Evolutionary conservation across 2,329 filamentous ascomycete species (phyloP).

Genomic region (Paracoccidioides lutzii): DNA sequence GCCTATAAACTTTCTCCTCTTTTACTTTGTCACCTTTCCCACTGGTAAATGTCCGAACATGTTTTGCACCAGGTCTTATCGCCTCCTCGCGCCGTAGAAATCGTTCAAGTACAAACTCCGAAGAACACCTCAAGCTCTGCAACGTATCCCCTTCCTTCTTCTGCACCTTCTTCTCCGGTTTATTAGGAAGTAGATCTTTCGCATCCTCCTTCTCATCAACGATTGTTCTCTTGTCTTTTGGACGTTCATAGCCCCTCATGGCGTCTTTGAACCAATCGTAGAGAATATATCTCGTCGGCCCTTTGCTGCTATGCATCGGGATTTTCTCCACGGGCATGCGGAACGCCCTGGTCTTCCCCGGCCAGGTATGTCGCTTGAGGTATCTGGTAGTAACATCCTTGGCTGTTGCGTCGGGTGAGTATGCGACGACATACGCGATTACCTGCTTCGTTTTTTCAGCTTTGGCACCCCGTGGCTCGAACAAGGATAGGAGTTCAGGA

Average conservation of each 20-base stretch:
- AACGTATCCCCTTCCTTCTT: conserved; percentile 69
- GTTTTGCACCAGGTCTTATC: conserved; percentile 52
- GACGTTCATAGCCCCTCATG: conserved; percentile 58
- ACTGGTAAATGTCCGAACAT: conserved; percentile 61
- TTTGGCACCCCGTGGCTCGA: conserved; percentile 71
- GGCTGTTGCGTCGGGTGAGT: conserved; percentile 70
- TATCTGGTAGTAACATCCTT: conserved; percentile 94
- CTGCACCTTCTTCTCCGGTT: conserved; percentile 54
- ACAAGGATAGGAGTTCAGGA: conserved; percentile 55
- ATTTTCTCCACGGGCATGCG: conserved; percentile 69
- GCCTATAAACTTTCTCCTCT: conserved; percentile 67
- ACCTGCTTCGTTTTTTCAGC: conserved; percentile 80
- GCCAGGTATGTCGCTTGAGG: conserved; percentile 65
- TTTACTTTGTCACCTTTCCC: conserved; percentile 61
- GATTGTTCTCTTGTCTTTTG: conserved; percentile 45
- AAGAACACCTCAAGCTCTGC: conserved; percentile 75
- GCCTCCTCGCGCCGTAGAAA: conserved; percentile 90
- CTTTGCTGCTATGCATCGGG: conserved; percentile 61
- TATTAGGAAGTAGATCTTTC: conserved; percentile 59
- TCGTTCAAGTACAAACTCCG: conserved; percentile 71
- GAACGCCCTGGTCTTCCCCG: conserved; percentile 78
- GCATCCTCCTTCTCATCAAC: conserved; percentile 69
- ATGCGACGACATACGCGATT: conserved; percentile 77
- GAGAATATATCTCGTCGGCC: conserved; percentile 63
- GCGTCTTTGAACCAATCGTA: conserved; percentile 81